Base-by-base conservation (phyloP, 768 basidiomycete genomes). In the Boletus rufocinnamomeus region DNA sequence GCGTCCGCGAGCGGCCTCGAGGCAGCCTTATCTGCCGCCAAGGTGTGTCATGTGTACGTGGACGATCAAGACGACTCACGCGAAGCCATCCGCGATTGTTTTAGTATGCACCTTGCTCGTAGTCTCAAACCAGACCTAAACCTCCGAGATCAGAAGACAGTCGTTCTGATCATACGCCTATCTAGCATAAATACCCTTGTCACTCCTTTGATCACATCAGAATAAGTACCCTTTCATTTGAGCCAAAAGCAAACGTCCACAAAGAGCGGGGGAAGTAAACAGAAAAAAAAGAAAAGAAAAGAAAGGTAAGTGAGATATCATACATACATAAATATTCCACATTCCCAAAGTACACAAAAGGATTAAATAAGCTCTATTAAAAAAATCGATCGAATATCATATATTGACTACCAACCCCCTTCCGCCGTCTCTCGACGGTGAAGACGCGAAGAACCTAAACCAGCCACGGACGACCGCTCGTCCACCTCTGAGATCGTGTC, bases 401-500 rank as follows among this genome's bases (percentile, higher is more conserved):
- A 74, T 63, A 21, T 40, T 61, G 38, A 63, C 59, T 60, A 43
- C 56, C 60, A 65, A 51, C 72, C 74, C 16, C 66, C 65, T 43
- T 79, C 77, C 23, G 79, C 80, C 46, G 64, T 69, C 68, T 82
- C 81, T 54, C 80, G 71, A 43, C 79, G 77, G 62, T 82, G 80
- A 40, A 68, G 56, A 40, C 65, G 72, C 25, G 70, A 68, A 10
- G 69, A 47, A 21, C 64, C 62, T 19, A 73, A 64, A 16, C 69
- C 73, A 50, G 71, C 56, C 49, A 50, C 50, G 8, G 58, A 11
- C 21, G 68, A 64, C 40, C 73, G 76, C 56, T 80, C 83, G 6
- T 81, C 81, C 47, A 68, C 69, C 60, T 84, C 82, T 23, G 74
- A 66, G 50, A 82, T 80, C 60, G 79, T 82, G 64, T 77, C 83